Percentiles rank a stretch among this genome's conserved stretches.
Evolutionary conservation across 495 filamentous ascomycete species (phyloP).

Genomic region (Physcia stellaris): DNA sequence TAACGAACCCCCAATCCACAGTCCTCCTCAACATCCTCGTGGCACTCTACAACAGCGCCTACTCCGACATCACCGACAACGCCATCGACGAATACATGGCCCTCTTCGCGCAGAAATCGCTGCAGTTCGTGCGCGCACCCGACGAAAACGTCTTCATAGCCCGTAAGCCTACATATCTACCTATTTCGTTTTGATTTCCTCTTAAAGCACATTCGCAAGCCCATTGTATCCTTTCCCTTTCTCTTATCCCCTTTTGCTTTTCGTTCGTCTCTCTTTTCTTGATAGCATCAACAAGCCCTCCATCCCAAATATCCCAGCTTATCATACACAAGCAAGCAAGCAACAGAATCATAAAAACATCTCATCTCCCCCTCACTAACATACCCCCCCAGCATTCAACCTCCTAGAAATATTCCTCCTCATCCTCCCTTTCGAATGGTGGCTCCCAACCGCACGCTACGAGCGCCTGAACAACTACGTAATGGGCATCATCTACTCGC

Average conservation of each 20-base stretch:
- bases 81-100: slow-evolving; percentile 92
- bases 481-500: slow-evolving; percentile 79
- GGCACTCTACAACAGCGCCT: slow-evolving; percentile 90
- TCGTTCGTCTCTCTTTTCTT: no score
- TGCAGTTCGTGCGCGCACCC: slow-evolving; percentile 89
- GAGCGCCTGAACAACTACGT: slow-evolving; percentile 70
- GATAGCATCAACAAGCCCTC: not conserved
- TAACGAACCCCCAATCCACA: not conserved
- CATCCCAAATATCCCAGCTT: not conserved
- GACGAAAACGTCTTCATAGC: slow-evolving; percentile 98
- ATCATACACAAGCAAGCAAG: not conserved
- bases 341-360: not conserved
- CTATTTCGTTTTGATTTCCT: no score
- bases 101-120: slow-evolving; percentile 77
- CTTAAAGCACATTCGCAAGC: no score
- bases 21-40: slow-evolving; percentile 45
- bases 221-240: no score
- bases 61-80: slow-evolving; percentile 90
- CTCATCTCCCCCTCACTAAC: no score
- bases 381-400: slow-evolving; percentile 66
- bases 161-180: slow-evolving; percentile 33
- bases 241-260: no score
- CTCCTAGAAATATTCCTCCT: slow-evolving; percentile 76
- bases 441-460: slow-evolving; percentile 57
- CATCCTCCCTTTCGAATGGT: slow-evolving; percentile 86